These are phyloP conservation scores for Candida insectorum DNA, from an alignment of 805 yeast species.

Conservation along the genomic window DNA sequence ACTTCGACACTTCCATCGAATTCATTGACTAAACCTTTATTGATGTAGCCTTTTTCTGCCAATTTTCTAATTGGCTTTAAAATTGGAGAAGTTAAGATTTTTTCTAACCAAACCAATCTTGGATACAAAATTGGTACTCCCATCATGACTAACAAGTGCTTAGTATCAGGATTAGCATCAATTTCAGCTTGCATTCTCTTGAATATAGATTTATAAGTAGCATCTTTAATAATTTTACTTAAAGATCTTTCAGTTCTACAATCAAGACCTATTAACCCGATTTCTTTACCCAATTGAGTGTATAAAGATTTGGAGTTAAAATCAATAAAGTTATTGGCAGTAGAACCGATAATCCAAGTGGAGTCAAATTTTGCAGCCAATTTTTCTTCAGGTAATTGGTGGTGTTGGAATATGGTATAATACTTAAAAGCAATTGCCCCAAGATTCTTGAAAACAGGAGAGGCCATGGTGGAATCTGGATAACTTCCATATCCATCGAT, in stretches of 20 bases:
- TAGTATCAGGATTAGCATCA: slow-evolving; percentile 46
- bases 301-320: slow-evolving; percentile 66
- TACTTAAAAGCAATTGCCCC: slow-evolving; percentile 81
- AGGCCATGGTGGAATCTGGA: slow-evolving; percentile 67
- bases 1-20: slow-evolving; percentile 91
- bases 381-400: slow-evolving; percentile 47
- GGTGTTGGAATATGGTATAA: slow-evolving; percentile 91
- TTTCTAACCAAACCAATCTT: slow-evolving; percentile 86
- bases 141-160: slow-evolving; percentile 76
- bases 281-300: slow-evolving; percentile 69
- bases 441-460: slow-evolving; percentile 63
- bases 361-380: slow-evolving; percentile 33
- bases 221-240: slow-evolving; percentile 49
- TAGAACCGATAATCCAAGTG: slow-evolving; percentile 60
- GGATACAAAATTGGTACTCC: slow-evolving; percentile 98
- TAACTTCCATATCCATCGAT: slow-evolving; percentile 97
- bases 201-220: slow-evolving; percentile 62
- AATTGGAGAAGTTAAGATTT: slow-evolving; percentile 55
- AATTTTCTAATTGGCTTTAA: slow-evolving; percentile 61
- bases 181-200: slow-evolving; percentile 57
- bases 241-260: slow-evolving; percentile 87
- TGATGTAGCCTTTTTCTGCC: slow-evolving; percentile 59
- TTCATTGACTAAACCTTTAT: slow-evolving; percentile 78
- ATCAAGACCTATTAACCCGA: slow-evolving; percentile 77
- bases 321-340: slow-evolving; percentile 64